A percentile compares a stretch with the other conserved stretches of the same genome.
Conservation (phyloP, 2,329 filamentous ascomycete genomes). For the Pseudomassariella vexata region DNA sequence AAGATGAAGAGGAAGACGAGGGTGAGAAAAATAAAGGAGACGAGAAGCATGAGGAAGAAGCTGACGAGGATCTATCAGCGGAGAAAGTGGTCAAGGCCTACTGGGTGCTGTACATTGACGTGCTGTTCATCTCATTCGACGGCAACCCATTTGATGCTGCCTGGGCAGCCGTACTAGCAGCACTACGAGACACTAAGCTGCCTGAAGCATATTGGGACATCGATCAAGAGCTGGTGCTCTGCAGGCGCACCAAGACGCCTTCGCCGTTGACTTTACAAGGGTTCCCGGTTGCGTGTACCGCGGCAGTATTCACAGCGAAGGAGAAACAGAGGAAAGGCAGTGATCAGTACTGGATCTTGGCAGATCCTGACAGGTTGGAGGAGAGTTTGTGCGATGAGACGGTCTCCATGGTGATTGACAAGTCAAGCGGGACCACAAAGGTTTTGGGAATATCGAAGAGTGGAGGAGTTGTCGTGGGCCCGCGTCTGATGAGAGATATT, state of each 20-base stretch:
- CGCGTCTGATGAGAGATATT: constrained; percentile 54
- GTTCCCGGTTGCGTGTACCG: constrained; percentile 71
- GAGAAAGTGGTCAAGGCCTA: constrained; percentile 64
- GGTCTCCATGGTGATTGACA: constrained; percentile 78
- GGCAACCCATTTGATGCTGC: constrained; percentile 89
- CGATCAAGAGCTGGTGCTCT: constrained; percentile 74
- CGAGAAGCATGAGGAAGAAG: constrained; percentile 28
- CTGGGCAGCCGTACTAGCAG: constrained; percentile 79
- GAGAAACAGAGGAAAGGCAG: constrained; percentile 39
- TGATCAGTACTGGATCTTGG: constrained; percentile 66
- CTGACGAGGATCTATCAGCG: constrained; percentile 13
- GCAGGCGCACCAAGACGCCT: constrained; percentile 55
- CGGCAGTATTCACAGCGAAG: constrained; percentile 68
- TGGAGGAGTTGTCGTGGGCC: constrained; percentile 68
- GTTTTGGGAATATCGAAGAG: constrained; percentile 75
- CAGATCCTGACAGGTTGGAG: constrained; percentile 86
- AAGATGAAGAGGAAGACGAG: constrained; percentile 17
- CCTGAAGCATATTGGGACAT: constrained; percentile 78
- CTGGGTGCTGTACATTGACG: constrained; percentile 91
- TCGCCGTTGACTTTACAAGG: constrained; percentile 54
- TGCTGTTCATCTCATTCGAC: constrained; percentile 90
- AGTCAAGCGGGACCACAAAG: constrained; percentile 42
- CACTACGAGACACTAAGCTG: constrained; percentile 69
- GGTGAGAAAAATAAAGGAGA: constrained; percentile 19
- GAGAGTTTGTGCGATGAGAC: constrained; percentile 77